phyloP scores from a whole-genome alignment of 2,329 filamentous ascomycete genomes.

The Hypoxylon sp. region DNA sequence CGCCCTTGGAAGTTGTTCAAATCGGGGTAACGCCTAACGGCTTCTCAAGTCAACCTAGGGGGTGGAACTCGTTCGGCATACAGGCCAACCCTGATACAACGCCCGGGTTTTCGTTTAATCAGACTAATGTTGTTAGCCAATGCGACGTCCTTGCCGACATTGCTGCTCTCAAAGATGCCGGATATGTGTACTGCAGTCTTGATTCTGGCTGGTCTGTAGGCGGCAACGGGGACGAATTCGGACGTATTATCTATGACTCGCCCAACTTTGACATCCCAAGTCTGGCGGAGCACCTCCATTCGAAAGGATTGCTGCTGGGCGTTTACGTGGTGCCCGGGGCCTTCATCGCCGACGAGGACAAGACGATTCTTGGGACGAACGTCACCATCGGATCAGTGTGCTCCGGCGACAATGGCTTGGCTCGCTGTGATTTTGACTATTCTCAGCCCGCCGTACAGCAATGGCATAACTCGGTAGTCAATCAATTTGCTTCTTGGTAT shows the following conservation, averaged over 20 bases:
- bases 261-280: constrained; percentile 46
- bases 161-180: constrained; percentile 33
- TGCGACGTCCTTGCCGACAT: constrained; percentile 43
- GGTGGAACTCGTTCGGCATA: constrained; percentile 50
- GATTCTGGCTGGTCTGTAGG: constrained; percentile 51
- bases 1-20: constrained; percentile 29
- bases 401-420: constrained; percentile 38
- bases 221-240: constrained; percentile 47
- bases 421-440: constrained; percentile 49
- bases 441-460: constrained; percentile 47
- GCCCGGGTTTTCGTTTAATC: constrained; percentile 42
- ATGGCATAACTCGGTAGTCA: constrained; percentile 51
- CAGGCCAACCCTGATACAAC: constrained; percentile 42
- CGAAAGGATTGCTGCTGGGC: constrained; percentile 47
- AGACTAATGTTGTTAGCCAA: constrained; percentile 43
- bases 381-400: constrained; percentile 45
- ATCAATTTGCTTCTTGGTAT: constrained; percentile 49
- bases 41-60: constrained; percentile 39
- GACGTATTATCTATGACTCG: constrained; percentile 48
- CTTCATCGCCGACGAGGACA: constrained; percentile 44
- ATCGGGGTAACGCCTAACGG: constrained; percentile 44
- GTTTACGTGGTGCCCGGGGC: constrained; percentile 51
- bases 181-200: constrained; percentile 50
- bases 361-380: constrained; percentile 49
- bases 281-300: constrained; percentile 48